Conservation (phyloP, 192 early-diverging fungal species). For the Coemansia sp. region DNA sequence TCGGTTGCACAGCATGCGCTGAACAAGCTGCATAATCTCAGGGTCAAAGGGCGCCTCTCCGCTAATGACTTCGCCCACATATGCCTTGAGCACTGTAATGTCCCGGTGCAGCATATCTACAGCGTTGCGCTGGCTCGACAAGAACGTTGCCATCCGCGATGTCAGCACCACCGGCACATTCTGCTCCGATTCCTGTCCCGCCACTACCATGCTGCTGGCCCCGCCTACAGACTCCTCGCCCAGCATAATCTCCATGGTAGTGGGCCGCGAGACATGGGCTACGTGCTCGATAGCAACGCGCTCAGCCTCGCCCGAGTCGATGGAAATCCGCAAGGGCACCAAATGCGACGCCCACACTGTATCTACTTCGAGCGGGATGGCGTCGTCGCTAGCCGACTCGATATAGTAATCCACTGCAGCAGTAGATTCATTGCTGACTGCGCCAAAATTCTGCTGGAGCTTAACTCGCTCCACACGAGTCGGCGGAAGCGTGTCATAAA, state of each 20-base stretch:
- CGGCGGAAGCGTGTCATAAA: conserved; percentile 49
- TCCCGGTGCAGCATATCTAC: conserved; percentile 52
- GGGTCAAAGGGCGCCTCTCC: conserved; percentile 46
- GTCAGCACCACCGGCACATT: conserved; percentile 1
- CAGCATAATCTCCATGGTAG: conserved; percentile 18
- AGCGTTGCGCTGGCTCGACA: conserved; percentile 47
- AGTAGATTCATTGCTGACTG: not conserved
- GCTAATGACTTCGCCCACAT: conserved; percentile 45
- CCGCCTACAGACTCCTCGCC: not conserved
- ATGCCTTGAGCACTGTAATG: conserved; percentile 38
- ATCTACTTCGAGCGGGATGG: conserved; percentile 1
- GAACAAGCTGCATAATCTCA: conserved; percentile 49
- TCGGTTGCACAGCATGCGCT: conserved; percentile 49
- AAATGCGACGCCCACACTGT: conserved; percentile 41
- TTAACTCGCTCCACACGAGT: conserved; percentile 16
- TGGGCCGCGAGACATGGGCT: conserved; percentile 23
- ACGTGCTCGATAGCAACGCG: conserved; percentile 54
- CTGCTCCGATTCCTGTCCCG: not conserved
- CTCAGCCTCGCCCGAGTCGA: conserved; percentile 56
- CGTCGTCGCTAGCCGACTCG: conserved; percentile 10
- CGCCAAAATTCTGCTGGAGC: conserved; percentile 16
- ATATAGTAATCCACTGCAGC: conserved; percentile 23
- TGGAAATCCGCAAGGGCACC: conserved; percentile 28
- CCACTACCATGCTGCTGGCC: not conserved
- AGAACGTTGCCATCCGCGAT: conserved; percentile 44